Base-by-base conservation (phyloP, 1,284 basidiomycete species). In the Mycosarcoma maydis region DNA sequence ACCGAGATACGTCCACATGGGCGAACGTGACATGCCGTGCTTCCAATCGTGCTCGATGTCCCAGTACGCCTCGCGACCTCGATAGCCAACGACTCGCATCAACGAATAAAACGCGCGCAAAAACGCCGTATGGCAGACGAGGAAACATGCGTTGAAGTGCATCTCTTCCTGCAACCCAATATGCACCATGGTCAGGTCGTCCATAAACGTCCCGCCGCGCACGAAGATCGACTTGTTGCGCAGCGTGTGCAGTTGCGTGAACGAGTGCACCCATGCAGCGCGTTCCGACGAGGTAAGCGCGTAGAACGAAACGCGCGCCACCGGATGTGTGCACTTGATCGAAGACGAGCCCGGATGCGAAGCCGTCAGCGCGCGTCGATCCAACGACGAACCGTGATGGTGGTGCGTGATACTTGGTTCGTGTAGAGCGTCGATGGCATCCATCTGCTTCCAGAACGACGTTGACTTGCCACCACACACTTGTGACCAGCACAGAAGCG, bases 101-200 rank as follows among this genome's bases (percentile, higher is more conserved):
- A 64, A 10, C 9, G 32, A 26, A 43, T 69, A 64, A 27, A 69
- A 69, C 0, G 55, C 51, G 0, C 59, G 46, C 16, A 69, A 20
- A 19, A 69, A 58, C 4, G 66, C 66, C 6, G 50, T 33, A 24
- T 69, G 66, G 26, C 66, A 62, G 1, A 43, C 43, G 13, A 69
- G 38, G 24, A 69, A 62, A 34, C 55, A 62, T 13, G 59, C 42
- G 23, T 64, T 69, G 59, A 55, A 69, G 7, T 69, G 66, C 55
- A 69, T 49, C 33, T 68, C 65, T 26, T 57, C 38, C 41, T 68
- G 65, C 39, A 68, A 6, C 1, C 46, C 58, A 14, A 68, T 48
- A 36, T 68, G 65, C 2, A 62, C 65, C 29, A 68, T 38, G 0
- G 46, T 40, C 3, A 68, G 40, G n/a, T 68, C 65, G 26, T 68